Base-by-base conservation (phyloP, 305 asterid genomes). In the Fraxinus ornus region DNA sequence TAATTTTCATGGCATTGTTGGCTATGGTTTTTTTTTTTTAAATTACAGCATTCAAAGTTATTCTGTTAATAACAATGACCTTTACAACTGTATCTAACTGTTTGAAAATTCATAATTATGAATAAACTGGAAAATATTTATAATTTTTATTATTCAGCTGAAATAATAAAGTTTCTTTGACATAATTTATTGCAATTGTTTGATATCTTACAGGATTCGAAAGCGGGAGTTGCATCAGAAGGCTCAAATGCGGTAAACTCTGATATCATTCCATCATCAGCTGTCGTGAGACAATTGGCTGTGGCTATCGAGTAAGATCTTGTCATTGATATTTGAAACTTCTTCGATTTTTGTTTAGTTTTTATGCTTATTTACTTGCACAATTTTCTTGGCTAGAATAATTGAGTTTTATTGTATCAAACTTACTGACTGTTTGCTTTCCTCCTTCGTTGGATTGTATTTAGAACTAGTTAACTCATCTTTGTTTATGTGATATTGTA, bases 221-320 rank as follows among this genome's bases (percentile, higher is more conserved):
- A 90, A 80, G 87, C 74, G 47, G 87, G 88, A 87, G 86, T 77
- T 44, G 62, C 75, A 68, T 64, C 49, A 41, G 97, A 91, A 84
- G 91, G 88, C 83, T 89, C 90, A 44, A 89, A 88, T 83, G 78
- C 82, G 75, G 41, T 83, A 70, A 90, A 89, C 68, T 81, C 85
- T 75, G 94, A 91, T 85, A 83, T 92, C 78, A 92, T 93, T 85
- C 95, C 98, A 75, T 84, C 97, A 68, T 84, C 94, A 36, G 88
- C 88, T 81, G 87, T 90, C 80, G 52, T 97, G 87, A 94, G 91
- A 84, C 99, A 95, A 87, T 85, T 97, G 90, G 98, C 98, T 85
- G 89, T 93, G 66, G 98, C 97, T 81, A 37, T 95, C 73, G 98
- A 92, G 99, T 97, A 91, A 91, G 98, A 87, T 60, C 87, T 79